These are phyloP conservation scores for Phaseolus coccineus DNA, from an alignment of 331 rosid genomes.

Conservation along the genomic window DNA sequence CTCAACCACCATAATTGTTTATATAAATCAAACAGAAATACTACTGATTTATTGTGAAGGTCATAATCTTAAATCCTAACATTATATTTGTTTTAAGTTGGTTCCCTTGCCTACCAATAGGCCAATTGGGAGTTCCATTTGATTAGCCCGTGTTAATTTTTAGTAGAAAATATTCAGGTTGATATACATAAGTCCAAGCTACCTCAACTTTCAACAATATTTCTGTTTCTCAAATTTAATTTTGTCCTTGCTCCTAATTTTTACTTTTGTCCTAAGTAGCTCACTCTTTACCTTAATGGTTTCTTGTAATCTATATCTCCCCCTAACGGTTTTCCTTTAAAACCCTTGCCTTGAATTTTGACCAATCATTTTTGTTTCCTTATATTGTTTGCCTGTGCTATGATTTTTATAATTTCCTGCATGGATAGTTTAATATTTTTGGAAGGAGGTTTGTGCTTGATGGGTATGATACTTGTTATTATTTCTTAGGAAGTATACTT, in stretches of 20 bases:
- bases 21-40: conserved; percentile 10
- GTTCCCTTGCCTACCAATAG: background rate
- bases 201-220: background rate
- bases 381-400: background rate
- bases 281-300: background rate
- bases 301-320: conserved; percentile 4
- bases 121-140: background rate
- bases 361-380: background rate
- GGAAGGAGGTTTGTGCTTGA: background rate
- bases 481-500: no score
- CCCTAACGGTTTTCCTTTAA: background rate
- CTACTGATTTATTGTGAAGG: background rate
- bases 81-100: conserved; percentile 3
- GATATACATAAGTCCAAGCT: background rate
- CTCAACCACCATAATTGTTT: background rate
- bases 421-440: background rate
- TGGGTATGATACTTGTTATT: background rate
- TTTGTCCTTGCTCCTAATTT: conserved; percentile 1
- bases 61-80: conserved; percentile 9
- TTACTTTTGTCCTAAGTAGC: background rate
- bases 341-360: background rate
- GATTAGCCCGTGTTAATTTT: background rate
- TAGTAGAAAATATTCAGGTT: conserved; percentile 1
- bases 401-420: background rate
- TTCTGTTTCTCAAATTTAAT: conserved; percentile 6